A percentile compares a stretch with the other conserved stretches of the same genome.
These are phyloP conservation scores for Flammula alnicola DNA, from an alignment of 1,284 basidiomycete genomes.

Conservation along the genomic window DNA sequence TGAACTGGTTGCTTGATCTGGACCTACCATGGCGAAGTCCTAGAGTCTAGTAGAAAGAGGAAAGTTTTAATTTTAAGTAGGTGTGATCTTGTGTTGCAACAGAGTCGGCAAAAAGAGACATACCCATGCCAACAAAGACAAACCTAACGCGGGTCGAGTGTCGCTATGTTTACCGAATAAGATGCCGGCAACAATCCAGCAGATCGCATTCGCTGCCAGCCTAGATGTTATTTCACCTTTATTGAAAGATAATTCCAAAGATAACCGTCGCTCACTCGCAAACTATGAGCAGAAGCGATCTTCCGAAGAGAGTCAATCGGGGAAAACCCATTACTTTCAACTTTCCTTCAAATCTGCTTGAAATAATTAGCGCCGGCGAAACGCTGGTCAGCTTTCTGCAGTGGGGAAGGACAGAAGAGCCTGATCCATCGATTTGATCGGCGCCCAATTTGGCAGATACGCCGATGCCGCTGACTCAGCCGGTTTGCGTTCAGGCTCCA, in stretches of 20 bases:
- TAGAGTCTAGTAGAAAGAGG: slow-evolving; percentile 62
- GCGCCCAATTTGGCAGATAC: too few species aligned
- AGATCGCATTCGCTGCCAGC: slow-evolving; percentile 65
- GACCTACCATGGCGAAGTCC: slow-evolving; percentile 77
- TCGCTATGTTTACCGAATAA: slow-evolving; percentile 58
- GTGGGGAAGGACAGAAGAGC: too few species aligned
- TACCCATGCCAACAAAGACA: slow-evolving; percentile 86
- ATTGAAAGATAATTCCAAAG: neutral
- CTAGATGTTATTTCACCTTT: slow-evolving; percentile 17
- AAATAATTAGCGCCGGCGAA: too few species aligned
- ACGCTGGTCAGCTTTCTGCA: too few species aligned
- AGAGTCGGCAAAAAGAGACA: too few species aligned
- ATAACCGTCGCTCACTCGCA: slow-evolving; percentile 45
- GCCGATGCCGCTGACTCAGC: slow-evolving; percentile 54
- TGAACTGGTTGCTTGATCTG: neutral
- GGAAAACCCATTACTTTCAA: too few species aligned
- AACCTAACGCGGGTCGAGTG: slow-evolving; percentile 62
- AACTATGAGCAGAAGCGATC: slow-evolving; percentile 65
- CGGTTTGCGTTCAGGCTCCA: slow-evolving; percentile 55
- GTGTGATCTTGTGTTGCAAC: too few species aligned
- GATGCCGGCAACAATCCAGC: slow-evolving; percentile 76
- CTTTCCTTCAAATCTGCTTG: too few species aligned
- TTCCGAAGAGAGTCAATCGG: slow-evolving; percentile 71
- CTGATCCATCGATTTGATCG: too few species aligned
- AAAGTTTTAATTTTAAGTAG: neutral